Conservation (phyloP, 352 stramenopile species). For the Pythium apleroticum region DNA sequence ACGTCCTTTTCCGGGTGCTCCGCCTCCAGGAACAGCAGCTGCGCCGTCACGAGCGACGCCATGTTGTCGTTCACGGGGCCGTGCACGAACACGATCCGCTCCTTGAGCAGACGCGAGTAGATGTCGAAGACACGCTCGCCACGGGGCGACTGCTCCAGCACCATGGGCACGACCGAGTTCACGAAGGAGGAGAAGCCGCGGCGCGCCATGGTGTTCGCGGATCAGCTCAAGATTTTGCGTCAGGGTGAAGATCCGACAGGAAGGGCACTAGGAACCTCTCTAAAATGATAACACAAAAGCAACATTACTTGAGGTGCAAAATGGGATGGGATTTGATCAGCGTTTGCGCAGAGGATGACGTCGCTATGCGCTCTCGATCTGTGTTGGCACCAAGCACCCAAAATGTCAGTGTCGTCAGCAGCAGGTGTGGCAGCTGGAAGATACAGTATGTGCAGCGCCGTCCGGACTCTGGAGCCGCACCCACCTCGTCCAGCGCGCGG, state of each 20-base stretch:
- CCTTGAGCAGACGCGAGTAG: constrained; percentile 96
- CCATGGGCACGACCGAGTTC: constrained; percentile 90
- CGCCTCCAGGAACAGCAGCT: constrained; percentile 95
- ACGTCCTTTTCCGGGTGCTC: constrained; percentile 97
- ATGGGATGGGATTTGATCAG: not conserved
- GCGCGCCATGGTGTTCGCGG: constrained; percentile 24
- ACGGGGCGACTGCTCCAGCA: constrained; percentile 90
- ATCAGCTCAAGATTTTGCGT: not conserved
- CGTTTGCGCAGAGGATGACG: not conserved
- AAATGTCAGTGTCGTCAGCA: not conserved
- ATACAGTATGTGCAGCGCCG: too few species aligned
- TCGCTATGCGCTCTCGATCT: constrained; percentile 9
- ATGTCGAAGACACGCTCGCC: constrained; percentile 98
- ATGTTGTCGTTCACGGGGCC: constrained; percentile 91
- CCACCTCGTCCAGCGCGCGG: constrained; percentile 60
- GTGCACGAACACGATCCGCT: constrained; percentile 97
- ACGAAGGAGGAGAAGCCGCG: constrained; percentile 55
- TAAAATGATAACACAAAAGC: not conserved
- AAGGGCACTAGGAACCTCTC: not conserved
- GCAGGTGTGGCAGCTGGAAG: not conserved
- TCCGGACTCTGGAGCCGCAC: not conserved
- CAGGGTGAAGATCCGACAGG: not conserved
- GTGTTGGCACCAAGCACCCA: not conserved
- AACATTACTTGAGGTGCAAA: not conserved
- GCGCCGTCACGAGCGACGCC: constrained; percentile 79